These are phyloP conservation scores for Alternaria hordeiaustralica DNA, from an alignment of 2,329 filamentous ascomycete genomes.

Conservation along the genomic window DNA sequence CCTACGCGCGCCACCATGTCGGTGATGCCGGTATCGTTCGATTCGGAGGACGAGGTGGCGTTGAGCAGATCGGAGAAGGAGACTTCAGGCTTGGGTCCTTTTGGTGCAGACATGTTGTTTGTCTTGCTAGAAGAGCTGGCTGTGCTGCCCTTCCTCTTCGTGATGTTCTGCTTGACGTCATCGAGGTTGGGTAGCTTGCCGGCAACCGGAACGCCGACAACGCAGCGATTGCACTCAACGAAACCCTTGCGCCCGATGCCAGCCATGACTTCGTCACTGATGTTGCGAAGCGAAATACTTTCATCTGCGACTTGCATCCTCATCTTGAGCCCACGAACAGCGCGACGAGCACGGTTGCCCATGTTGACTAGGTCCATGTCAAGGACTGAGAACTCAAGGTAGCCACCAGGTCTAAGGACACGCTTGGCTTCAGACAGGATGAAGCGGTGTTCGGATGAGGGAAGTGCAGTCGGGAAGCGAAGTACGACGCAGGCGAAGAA, in stretches of 20 bases:
- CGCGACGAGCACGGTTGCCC: conserved; percentile 72
- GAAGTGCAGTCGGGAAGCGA: conserved; percentile 74
- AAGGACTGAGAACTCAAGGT: conserved; percentile 78
- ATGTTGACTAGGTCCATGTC: conserved; percentile 84
- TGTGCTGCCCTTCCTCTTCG: conserved; percentile 39
- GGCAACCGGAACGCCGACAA: conserved; percentile 77
- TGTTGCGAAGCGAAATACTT: conserved; percentile 64
- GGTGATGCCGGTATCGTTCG: conserved; percentile 80
- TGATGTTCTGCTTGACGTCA: conserved; percentile 26
- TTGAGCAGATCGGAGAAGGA: conserved; percentile 49
- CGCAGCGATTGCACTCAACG: conserved; percentile 73
- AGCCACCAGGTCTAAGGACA: conserved; percentile 78
- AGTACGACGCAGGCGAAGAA: conserved; percentile 80
- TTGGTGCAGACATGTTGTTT: conserved; percentile 15
- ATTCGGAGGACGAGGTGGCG: conserved; percentile 40
- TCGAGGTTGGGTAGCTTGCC: conserved; percentile 51
- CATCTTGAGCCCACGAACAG: conserved; percentile 75
- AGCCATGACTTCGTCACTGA: conserved; percentile 65
- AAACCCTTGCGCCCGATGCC: conserved; percentile 74
- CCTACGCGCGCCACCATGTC: conserved; percentile 92
- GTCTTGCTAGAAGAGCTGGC: conserved; percentile 31
- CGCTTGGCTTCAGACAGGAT: conserved; percentile 77
- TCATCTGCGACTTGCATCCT: conserved; percentile 67
- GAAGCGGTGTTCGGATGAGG: conserved; percentile 72
- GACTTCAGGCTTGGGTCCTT: conserved; percentile 38